Base-by-base conservation (phyloP, 140 eudicot species). In the Anethum foeniculum region DNA sequence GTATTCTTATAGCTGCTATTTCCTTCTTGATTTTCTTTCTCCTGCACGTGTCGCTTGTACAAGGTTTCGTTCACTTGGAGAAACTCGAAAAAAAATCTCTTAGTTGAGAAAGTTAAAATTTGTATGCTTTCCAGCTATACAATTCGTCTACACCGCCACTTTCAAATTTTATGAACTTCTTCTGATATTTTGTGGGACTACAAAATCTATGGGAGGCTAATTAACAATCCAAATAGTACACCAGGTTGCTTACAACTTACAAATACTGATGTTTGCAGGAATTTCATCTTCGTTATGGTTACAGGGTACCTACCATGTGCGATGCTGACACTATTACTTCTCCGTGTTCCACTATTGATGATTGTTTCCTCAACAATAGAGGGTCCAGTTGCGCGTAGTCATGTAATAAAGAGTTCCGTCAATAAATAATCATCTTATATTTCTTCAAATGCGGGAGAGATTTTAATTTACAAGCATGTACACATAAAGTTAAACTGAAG, bases 231-330 rank as follows among this genome's bases (percentile, higher is more conserved):
- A 65, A 1, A 27, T 9, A 65, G 7, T 27, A 65, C 27, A 65
- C 72, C 11, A 65, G 5, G 18, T 69, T 51, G 58, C 32, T 16
- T 78, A 19, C 54, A 38, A 78, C 77, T 71, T 21, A 72, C 58
- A 15, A 49, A 15, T 41, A 69, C 47, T 15, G 80, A 25, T 65
- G 6, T 27, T 77, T 81, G 80, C 94, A 94, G 97, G 92, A 82
- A 43, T 6, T 43, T 43, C 47, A 43, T 43, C 47, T 43, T 43
- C 47, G 9, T 6, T 43, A 43, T 43, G 64, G 85, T 92, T 34
- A 89, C 92, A 3, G 97, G 98, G 77, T 94, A 94, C 77, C 89
- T 94, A 23, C 97, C 97, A 30, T 90, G 96, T 87, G 86, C 89
- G 65, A 86, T 90, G 78, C 84, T 92, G 84, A 88, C 84, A 25